Evolutionary conservation across 2,329 filamentous ascomycete genomes (phyloP), one percentile per base, ranked within the genome.

Genomic region (Leptoxyphium fumago): DNA sequence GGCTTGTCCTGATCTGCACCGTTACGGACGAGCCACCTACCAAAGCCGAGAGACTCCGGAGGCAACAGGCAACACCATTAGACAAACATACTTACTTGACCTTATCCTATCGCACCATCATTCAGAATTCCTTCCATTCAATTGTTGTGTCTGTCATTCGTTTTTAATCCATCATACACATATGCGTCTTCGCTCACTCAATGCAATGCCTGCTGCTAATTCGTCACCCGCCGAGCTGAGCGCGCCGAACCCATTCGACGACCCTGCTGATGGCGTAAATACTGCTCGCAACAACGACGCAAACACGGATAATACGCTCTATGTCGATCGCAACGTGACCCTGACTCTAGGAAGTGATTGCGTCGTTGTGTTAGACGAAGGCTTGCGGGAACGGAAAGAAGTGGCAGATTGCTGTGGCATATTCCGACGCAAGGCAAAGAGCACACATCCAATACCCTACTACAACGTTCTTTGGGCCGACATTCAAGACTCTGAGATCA

Each of bases 391-490:
- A 46, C 64, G 52, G 18, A 47, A 66, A 55, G 60, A 66, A 48
- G 59, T 64, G 46, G 66, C 63, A 38, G 66, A 67, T 52, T 79
- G 74, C 59, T 81, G 76, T 58, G 73, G 74, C 38, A 54, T 78
- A 40, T 61, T 70, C 50, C 67, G 69, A 18, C 49, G 49, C 18
- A 43, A 57, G 15, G 60, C 65, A 28, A 71, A 73, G 46, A 64
- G 66, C 29, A 75, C 70, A 28, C 68, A 68, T 49, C 68, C 73
- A 5, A 81, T 95, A 28, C 79, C 84, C 2, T 80, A 86, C 48
- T 88, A 84, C 66, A 83, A 94, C 59, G 67, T 95, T 48, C 77
- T 95, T 41, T 93, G 85, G 80, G 84, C 82, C 34, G 78, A 84
- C 51, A 60, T 82, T 26, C 67, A 70, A 41, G 69, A 73, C 39